phyloP scores from a whole-genome alignment of 2,329 filamentous ascomycete genomes.

The Triangularia verruculosa region DNA sequence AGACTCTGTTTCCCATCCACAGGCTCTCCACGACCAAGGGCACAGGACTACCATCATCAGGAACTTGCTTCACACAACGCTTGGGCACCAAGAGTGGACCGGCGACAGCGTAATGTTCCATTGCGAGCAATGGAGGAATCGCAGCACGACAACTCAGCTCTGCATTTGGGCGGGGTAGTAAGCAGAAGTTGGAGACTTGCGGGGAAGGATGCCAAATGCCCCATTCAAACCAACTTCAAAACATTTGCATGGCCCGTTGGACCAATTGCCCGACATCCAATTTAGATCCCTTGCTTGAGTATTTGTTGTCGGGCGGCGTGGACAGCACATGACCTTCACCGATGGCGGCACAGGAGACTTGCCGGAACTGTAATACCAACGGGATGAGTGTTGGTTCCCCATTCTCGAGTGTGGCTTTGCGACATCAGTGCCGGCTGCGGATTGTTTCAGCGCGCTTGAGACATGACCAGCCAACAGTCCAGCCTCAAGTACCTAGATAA shows the following conservation, averaged over 20 bases:
- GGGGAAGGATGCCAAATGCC: background rate
- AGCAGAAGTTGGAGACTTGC: background rate
- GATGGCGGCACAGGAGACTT: slow-evolving; percentile 5
- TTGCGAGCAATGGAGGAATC: background rate
- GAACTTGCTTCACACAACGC: background rate
- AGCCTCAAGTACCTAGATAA: too few relatives aligned
- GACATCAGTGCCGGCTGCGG: background rate
- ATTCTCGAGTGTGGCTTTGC: background rate
- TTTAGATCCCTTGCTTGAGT: background rate
- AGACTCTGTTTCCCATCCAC: background rate
- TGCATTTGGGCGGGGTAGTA: background rate
- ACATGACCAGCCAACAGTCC: background rate
- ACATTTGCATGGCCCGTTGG: background rate
- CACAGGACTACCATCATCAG: background rate
- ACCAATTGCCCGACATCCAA: background rate
- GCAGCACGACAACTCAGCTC: background rate
- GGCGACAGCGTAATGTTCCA: background rate
- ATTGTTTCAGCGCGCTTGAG: slow-evolving; percentile 7
- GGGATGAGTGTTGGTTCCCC: background rate
- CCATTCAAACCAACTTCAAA: background rate
- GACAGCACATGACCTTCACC: slow-evolving; percentile 4
- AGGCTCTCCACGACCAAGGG: background rate
- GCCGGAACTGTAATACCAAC: background rate
- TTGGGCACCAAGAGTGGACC: background rate
- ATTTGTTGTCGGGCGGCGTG: background rate